Percentiles rank a stretch among this genome's conserved stretches.
These are phyloP conservation scores for Termitomyces sp. DNA, from an alignment of 768 basidiomycete genomes.

Conservation along the genomic window DNA sequence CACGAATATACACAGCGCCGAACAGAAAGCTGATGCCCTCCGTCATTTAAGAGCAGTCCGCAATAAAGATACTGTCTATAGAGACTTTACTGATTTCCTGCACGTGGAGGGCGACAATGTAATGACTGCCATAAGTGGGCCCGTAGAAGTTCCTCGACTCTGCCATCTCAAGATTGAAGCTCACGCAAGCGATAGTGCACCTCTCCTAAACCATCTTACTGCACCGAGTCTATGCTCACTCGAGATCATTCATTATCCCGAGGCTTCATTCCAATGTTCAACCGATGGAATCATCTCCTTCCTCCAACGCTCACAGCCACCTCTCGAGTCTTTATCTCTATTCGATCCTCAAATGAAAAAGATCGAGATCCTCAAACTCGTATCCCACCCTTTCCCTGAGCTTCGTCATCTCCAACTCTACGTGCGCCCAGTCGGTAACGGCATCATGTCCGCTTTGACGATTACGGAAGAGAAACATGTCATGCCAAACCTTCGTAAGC, in stretches of 20 bases:
- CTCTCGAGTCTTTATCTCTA: conserved; percentile 1
- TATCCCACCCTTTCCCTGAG: background rate
- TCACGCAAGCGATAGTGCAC: background rate
- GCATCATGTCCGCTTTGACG: background rate
- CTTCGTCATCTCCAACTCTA: conserved; percentile 3
- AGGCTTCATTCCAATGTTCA: background rate
- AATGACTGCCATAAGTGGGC: background rate
- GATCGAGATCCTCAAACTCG: background rate
- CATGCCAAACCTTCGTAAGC: background rate
- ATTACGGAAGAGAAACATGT: background rate
- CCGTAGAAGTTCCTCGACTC: conserved; percentile 7
- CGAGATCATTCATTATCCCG: background rate
- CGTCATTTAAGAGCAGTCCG: background rate
- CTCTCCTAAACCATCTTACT: conserved; percentile 1
- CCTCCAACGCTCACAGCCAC: conserved; percentile 4
- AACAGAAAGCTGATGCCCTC: background rate
- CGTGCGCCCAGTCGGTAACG: background rate
- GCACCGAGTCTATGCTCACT: conserved; percentile 5
- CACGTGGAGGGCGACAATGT: background rate
- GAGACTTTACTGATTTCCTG: background rate
- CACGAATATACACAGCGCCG: background rate
- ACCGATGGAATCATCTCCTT: background rate
- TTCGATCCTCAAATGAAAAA: conserved; percentile 8
- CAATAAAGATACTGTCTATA: background rate
- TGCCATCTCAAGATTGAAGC: conserved; percentile 10